Conservation (phyloP, 305 asterid genomes). For the Fraxinus ornus region DNA sequence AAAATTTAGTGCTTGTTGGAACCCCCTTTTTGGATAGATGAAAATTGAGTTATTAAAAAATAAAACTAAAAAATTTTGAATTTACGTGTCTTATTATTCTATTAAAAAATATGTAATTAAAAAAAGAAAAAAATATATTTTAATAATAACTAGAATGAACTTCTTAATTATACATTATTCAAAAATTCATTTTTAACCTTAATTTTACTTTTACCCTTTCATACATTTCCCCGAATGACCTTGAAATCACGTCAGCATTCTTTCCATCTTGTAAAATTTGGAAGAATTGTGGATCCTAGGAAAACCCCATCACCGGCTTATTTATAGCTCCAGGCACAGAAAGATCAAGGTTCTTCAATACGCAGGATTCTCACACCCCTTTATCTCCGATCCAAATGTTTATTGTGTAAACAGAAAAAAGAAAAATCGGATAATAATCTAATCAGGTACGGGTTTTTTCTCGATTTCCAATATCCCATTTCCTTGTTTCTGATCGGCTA, state of each 20-base stretch:
- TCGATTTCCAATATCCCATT: slow-evolving; percentile 33
- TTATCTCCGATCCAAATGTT: neutral
- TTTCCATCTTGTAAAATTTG: neutral
- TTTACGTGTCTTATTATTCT: too few species aligned
- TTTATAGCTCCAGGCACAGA: neutral
- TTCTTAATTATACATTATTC: too few species aligned
- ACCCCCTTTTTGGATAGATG: too few species aligned
- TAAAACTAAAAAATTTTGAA: too few species aligned
- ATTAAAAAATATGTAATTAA: too few species aligned
- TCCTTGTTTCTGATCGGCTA: slow-evolving; percentile 34
- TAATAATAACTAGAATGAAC: too few species aligned
- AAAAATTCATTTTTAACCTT: too few species aligned
- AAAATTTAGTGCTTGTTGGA: too few species aligned
- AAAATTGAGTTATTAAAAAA: too few species aligned
- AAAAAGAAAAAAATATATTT: too few species aligned
- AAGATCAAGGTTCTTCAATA: neutral
- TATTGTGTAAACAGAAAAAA: neutral
- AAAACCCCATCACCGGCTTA: neutral
- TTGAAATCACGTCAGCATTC: neutral
- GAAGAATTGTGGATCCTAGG: neutral
- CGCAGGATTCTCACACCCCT: neutral
- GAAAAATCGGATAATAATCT: neutral
- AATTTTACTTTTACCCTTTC: too few species aligned
- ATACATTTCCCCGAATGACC: too few species aligned
- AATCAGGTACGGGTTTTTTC: neutral